Evolutionary conservation across 2,329 filamentous ascomycete species (phyloP).

Genomic region (Stachybotrys echinatus): DNA sequence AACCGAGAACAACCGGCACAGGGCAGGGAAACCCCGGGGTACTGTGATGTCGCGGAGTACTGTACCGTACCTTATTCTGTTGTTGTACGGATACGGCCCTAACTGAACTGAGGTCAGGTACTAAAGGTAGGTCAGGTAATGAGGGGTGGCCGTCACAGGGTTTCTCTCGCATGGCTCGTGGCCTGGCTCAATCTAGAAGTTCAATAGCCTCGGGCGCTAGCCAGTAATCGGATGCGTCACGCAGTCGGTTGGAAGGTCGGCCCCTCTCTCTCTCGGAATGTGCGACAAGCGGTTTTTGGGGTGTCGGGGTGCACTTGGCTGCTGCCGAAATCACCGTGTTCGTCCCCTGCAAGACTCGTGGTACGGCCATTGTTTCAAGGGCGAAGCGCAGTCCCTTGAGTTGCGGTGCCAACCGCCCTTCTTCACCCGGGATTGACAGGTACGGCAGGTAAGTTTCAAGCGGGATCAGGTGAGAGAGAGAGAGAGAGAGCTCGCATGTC

Average conservation of each 20-base stretch:
- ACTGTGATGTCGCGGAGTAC: too few relatives aligned
- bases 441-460: too few relatives aligned
- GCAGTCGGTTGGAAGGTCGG: not conserved
- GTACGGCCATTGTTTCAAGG: not conserved
- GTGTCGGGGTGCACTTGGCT: not conserved
- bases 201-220: conserved; percentile 1
- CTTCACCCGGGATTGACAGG: not conserved
- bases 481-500: too few relatives aligned
- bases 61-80: too few relatives aligned
- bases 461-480: too few relatives aligned
- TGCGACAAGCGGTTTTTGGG: not conserved
- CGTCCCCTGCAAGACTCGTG: not conserved
- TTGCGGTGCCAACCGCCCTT: not conserved
- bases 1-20: too few relatives aligned
- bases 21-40: too few relatives aligned
- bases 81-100: too few relatives aligned
- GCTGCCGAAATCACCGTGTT: not conserved
- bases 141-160: not conserved
- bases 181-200: conserved; percentile 1
- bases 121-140: not conserved
- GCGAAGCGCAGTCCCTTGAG: not conserved
- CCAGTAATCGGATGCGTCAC: not conserved
- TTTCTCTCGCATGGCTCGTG: not conserved
- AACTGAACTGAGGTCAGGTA: too few relatives aligned
- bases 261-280: not conserved